Evolutionary conservation across 306 rosid species (phyloP).

Genomic region (Vigna unguiculata): DNA sequence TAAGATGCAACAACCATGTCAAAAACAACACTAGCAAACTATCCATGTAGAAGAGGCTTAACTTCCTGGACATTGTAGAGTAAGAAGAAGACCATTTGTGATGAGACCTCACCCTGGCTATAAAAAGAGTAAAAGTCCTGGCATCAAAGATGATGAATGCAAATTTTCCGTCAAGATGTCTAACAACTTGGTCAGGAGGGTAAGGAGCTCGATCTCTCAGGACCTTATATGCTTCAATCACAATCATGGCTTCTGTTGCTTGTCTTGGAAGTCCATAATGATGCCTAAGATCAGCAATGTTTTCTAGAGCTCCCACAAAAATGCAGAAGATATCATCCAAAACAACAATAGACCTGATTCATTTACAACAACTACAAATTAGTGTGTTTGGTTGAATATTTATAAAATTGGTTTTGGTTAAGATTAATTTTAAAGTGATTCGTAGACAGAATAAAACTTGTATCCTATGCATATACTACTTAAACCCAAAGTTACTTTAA

Average conservation of each 20-base stretch:
- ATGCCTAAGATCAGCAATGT: conserved; percentile 56
- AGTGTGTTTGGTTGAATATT: background rate
- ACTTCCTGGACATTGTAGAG: background rate
- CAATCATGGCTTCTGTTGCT: conserved; percentile 71
- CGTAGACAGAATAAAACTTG: background rate
- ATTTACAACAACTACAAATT: conserved; percentile 3
- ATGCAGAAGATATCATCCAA: conserved; percentile 66
- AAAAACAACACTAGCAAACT: conserved; percentile 6
- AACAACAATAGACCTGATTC: conserved; percentile 54
- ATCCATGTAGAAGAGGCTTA: background rate
- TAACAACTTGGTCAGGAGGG: conserved; percentile 71
- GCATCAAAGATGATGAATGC: conserved; percentile 66
- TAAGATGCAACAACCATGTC: conserved; percentile 30
- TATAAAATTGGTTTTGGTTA: background rate
- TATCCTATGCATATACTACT: background rate
- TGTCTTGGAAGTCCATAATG: conserved; percentile 66
- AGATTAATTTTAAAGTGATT: background rate
- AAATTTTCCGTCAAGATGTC: conserved; percentile 68
- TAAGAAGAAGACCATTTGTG: background rate
- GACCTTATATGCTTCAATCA: conserved; percentile 64
- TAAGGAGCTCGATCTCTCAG: conserved; percentile 72
- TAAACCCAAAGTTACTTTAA: background rate
- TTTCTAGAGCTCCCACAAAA: conserved; percentile 56
- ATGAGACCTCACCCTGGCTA: conserved; percentile 58
- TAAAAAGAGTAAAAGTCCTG: conserved; percentile 47